Base-by-base conservation (phyloP, 257 asterid species). In the Knoxia roxburghii region DNA sequence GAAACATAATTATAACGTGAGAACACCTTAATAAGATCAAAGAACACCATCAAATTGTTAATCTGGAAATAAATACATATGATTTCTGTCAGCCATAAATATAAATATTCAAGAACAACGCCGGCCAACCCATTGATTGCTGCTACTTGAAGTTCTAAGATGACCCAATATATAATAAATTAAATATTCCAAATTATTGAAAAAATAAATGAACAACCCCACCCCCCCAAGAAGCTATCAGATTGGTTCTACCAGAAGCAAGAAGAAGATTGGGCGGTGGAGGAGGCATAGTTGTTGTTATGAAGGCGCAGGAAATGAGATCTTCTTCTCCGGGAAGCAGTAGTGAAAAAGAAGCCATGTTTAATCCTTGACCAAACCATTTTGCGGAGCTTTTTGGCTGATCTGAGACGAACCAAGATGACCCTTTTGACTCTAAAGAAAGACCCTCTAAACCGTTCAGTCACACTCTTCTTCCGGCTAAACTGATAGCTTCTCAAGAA, bases 401-500 rank as follows among this genome's bases (percentile, higher is more conserved):
- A 83, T 78, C 79, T 73, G 58, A 81, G 76, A 20, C 84, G 78
- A 27, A 70, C 46, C 61, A 80, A 79, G 0, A 85, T 75, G 11
- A 82, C 82, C 76, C 72, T 80, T 56, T 77, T 87, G 18, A 85
- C 85, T 71, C 86, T 77, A 57, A 81, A 78, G 65, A 82, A 60
- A 6, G 95, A 82, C 30, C 64, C 83, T 64, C 80, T 85, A 20
- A 89, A 76, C 72, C 81, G 85, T 64, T 83, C 88, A 0, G 68
- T 24, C 9, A 85, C 66, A 54, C 83, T 87, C 81, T 75, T 82
- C 76, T 89, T 91, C 75, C 98, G 71, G 27, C 95, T 82, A 51
- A 91, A 91, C 32, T 80, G 95, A 65, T 91, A 91, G 82, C 98
- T 91, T 75, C 95, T 80, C 85, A 91, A 72, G 74, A 91, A 91